Conservation (phyloP, 257 asterid species). For the Phtheirospermum japonicum region DNA sequence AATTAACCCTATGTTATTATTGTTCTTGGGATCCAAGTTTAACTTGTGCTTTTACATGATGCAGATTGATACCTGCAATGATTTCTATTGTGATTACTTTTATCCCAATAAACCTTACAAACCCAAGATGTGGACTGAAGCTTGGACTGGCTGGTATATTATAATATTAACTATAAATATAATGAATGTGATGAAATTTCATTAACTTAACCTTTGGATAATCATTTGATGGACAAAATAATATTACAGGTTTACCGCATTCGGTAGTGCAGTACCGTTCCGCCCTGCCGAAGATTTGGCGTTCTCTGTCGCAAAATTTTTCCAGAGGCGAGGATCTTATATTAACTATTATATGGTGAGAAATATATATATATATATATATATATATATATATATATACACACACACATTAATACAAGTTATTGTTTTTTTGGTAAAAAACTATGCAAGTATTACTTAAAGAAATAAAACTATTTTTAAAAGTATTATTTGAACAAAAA, state of each 20-base stretch:
- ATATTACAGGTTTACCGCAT: constrained; percentile 73
- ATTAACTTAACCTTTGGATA: neutral
- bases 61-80: constrained; percentile 96
- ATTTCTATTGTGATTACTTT: constrained; percentile 84
- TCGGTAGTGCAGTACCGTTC: constrained; percentile 84
- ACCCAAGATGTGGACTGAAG: constrained; percentile 99
- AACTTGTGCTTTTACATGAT: constrained; percentile 7
- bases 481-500: no score
- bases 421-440: neutral
- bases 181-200: neutral
- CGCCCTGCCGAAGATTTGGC: constrained; percentile 97
- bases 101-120: constrained; percentile 77
- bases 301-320: constrained; percentile 82
- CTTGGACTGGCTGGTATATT: constrained; percentile 95
- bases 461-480: no score
- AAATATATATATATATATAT: neutral
- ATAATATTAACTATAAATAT: neutral
- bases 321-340: constrained; percentile 81
- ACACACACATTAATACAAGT: no score
- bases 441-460: constrained; percentile 10
- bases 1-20: neutral
- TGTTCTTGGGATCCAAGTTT: no score
- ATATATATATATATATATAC: no score
- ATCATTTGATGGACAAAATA: no score
- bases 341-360: constrained; percentile 87